phyloP scores from a whole-genome alignment of 2,329 filamentous ascomycete genomes.

The Coniochaeta hoffmannii region DNA sequence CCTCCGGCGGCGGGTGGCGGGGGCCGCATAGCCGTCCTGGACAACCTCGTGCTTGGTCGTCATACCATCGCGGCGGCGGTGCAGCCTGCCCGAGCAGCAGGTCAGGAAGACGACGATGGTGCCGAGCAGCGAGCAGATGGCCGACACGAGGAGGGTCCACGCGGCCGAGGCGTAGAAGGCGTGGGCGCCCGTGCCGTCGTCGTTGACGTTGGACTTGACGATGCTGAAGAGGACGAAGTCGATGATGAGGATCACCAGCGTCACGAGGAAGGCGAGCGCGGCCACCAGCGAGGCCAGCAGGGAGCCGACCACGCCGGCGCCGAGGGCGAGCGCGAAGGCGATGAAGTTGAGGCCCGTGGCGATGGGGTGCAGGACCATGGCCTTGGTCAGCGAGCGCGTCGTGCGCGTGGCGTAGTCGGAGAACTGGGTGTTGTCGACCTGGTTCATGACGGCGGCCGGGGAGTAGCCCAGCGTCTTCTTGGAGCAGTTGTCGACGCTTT shows the following conservation, averaged over 20 bases:
- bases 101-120: constrained; percentile 52
- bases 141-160: constrained; percentile 52
- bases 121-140: constrained; percentile 46
- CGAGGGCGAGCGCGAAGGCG: constrained; percentile 47
- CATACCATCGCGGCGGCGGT: constrained; percentile 18
- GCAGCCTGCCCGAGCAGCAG: constrained; percentile 47
- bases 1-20: constrained; percentile 4
- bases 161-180: constrained; percentile 47
- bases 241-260: constrained; percentile 32
- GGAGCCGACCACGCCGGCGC: constrained; percentile 42
- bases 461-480: constrained; percentile 46
- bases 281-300: constrained; percentile 43
- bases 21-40: constrained; percentile 4
- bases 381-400: constrained; percentile 42
- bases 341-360: constrained; percentile 50
- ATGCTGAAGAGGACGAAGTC: constrained; percentile 53
- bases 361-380: constrained; percentile 57
- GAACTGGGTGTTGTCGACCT: constrained; percentile 30
- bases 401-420: constrained; percentile 34
- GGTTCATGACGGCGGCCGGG: constrained; percentile 36
- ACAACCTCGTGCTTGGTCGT: constrained; percentile 7
- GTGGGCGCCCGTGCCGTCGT: constrained; percentile 24
- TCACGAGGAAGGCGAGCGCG: constrained; percentile 39
- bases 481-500: constrained; percentile 40
- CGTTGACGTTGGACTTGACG: constrained; percentile 45